Evolutionary conservation across 352 stramenopile genomes (phyloP).

Genomic region (Pythium sp.): DNA sequence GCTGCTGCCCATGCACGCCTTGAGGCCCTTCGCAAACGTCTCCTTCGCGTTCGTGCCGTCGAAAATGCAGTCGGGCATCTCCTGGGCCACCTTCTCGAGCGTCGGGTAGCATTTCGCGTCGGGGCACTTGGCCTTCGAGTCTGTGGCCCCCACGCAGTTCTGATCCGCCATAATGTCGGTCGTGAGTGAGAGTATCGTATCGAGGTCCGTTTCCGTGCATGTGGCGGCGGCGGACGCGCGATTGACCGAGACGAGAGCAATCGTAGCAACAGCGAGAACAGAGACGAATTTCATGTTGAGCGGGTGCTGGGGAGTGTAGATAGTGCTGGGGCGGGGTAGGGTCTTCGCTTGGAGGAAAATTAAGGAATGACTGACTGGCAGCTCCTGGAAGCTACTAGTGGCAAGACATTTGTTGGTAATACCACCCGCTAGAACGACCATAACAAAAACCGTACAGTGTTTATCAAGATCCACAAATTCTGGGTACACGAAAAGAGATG

Average conservation of each 20-base stretch:
- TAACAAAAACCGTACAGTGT: too few species aligned
- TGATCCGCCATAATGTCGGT: neutral
- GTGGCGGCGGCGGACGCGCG: neutral
- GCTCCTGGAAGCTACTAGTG: too few species aligned
- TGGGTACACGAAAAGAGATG: too few species aligned
- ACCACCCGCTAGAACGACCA: too few species aligned
- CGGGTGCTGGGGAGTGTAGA: too few species aligned
- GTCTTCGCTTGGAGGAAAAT: neutral
- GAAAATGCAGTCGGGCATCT: neutral
- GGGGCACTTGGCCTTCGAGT: neutral
- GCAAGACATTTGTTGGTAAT: too few species aligned
- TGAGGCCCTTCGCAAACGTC: too few species aligned
- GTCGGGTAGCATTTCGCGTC: neutral
- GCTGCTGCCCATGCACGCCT: too few species aligned
- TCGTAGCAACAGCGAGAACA: neutral
- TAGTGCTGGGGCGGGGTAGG: neutral
- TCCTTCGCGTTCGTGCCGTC: too few species aligned
- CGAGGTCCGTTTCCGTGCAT: neutral
- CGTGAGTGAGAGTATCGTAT: neutral
- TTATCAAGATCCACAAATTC: too few species aligned
- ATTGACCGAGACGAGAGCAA: neutral
- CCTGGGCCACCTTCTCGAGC: neutral
- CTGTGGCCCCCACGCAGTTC: neutral
- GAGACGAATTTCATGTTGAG: neutral
- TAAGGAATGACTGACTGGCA: neutral